These are phyloP conservation scores for Kockiozyma suomiensis DNA, from an alignment of 805 yeast genomes.

Conservation along the genomic window DNA sequence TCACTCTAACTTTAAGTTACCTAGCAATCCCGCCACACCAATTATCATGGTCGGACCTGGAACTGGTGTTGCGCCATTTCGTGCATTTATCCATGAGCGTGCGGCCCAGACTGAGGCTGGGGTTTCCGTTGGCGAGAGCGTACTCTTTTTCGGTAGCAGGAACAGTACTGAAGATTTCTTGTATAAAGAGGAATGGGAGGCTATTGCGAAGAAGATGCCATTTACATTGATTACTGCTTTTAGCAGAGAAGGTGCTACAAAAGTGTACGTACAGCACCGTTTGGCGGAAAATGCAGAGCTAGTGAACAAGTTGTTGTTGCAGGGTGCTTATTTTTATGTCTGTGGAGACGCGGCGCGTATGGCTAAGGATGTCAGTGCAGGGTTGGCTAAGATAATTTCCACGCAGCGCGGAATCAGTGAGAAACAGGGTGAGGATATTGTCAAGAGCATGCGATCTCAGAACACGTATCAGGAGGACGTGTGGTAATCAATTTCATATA, in stretches of 20 bases:
- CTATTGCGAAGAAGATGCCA: slow-evolving; percentile 53
- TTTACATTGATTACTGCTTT: slow-evolving; percentile 83
- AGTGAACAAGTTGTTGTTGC: slow-evolving; percentile 55
- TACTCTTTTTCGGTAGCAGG: slow-evolving; percentile 89
- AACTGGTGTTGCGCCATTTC: slow-evolving; percentile 97
- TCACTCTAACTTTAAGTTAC: slow-evolving; percentile 92
- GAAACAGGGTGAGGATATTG: slow-evolving; percentile 72
- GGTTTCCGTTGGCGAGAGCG: slow-evolving; percentile 64
- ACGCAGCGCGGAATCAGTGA: slow-evolving; percentile 63
- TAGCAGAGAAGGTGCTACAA: slow-evolving; percentile 69
- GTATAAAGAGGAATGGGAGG: slow-evolving; percentile 83
- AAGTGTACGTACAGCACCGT: slow-evolving; percentile 84
- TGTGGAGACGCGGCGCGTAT: slow-evolving; percentile 96
- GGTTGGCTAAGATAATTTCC: slow-evolving; percentile 65
- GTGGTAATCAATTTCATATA: slow-evolving; percentile 61
- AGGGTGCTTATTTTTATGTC: slow-evolving; percentile 87
- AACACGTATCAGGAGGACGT: slow-evolving; percentile 97
- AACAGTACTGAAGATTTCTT: slow-evolving; percentile 75
- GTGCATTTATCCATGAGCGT: slow-evolving; percentile 91
- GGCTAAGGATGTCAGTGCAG: slow-evolving; percentile 88
- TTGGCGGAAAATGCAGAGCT: slow-evolving; percentile 52
- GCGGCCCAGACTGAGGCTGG: slow-evolving; percentile 56
- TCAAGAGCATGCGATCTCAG: slow-evolving; percentile 76
- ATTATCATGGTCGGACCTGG: slow-evolving; percentile 96
- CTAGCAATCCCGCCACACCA: slow-evolving; percentile 80